Evolutionary conservation across 2,329 filamentous ascomycete species (phyloP).

Genomic region (Sporothrix curviconia): DNA sequence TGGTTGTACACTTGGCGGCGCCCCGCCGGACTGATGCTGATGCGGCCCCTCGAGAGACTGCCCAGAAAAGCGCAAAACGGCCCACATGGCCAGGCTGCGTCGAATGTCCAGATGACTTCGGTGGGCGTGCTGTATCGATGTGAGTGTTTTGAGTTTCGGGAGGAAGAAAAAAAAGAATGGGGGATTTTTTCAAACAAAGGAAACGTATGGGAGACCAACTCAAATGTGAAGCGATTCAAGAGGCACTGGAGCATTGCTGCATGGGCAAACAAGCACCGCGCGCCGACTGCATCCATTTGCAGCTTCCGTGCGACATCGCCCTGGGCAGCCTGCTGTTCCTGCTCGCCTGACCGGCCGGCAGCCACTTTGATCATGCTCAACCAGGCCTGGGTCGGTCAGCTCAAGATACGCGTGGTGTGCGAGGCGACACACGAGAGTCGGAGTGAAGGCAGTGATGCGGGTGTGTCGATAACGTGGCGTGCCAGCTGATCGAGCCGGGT

Average conservation of each 20-base stretch:
- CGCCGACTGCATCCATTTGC: background rate
- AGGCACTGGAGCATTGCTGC: background rate
- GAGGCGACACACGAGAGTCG: conserved; percentile 1
- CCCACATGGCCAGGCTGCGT: conserved; percentile 3
- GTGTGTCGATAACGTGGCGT: background rate
- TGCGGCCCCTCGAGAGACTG: background rate
- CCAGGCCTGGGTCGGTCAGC: background rate
- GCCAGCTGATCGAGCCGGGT: background rate
- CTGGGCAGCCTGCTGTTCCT: background rate
- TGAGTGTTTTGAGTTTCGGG: background rate
- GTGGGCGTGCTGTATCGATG: conserved; percentile 2
- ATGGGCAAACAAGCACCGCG: background rate
- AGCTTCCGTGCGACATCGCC: background rate
- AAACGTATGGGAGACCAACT: background rate
- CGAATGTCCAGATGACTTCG: conserved; percentile 1
- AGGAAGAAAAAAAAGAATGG: no score
- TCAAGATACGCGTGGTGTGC: background rate
- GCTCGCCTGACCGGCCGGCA: background rate
- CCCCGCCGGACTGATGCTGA: background rate
- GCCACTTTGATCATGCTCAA: background rate
- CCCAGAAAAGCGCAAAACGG: background rate
- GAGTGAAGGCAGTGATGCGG: background rate
- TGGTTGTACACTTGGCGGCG: background rate
- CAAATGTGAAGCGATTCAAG: conserved; percentile 1
- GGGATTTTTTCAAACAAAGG: background rate